A percentile compares a stretch with the other conserved stretches of the same genome.
These are phyloP conservation scores for Terfezia boudieri DNA, from an alignment of 495 filamentous ascomycete species.

Conservation along the genomic window DNA sequence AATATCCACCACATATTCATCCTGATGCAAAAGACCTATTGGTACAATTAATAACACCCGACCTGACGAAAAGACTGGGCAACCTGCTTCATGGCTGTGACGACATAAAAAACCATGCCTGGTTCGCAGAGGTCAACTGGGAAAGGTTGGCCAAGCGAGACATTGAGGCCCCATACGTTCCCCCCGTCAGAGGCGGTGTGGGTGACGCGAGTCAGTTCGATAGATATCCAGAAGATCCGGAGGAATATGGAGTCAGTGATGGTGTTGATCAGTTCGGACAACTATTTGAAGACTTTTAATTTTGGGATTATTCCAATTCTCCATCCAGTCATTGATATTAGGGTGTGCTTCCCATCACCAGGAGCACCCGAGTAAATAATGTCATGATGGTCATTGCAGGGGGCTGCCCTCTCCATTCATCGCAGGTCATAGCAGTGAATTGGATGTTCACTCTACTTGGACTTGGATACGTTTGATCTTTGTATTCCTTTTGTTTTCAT, in stretches of 20 bases:
- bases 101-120: conserved; percentile 85
- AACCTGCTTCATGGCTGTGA: conserved; percentile 81
- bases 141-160: conserved; percentile 81
- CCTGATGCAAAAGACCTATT: conserved; percentile 84
- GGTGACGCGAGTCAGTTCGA: conserved; percentile 97
- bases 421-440: too few relatives aligned
- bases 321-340: too few relatives aligned
- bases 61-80: conserved; percentile 83
- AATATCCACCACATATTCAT: conserved; percentile 88
- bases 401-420: too few relatives aligned
- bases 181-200: conserved; percentile 78
- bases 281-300: conserved; percentile 49
- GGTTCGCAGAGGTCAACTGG: conserved; percentile 98
- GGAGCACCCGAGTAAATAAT: too few relatives aligned
- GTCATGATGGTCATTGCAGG: too few relatives aligned
- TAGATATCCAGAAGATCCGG: conserved; percentile 89
- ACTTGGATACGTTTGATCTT: too few relatives aligned
- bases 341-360: too few relatives aligned
- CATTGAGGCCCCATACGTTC: conserved; percentile 94
- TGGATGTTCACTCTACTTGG: too few relatives aligned
- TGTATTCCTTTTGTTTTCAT: too few relatives aligned
- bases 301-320: background rate
- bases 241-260: conserved; percentile 38
- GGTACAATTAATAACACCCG: conserved; percentile 74
- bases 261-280: conserved; percentile 35